Base-by-base conservation (phyloP, 2,329 filamentous ascomycete genomes). In the Epichloe glyceriae region DNA sequence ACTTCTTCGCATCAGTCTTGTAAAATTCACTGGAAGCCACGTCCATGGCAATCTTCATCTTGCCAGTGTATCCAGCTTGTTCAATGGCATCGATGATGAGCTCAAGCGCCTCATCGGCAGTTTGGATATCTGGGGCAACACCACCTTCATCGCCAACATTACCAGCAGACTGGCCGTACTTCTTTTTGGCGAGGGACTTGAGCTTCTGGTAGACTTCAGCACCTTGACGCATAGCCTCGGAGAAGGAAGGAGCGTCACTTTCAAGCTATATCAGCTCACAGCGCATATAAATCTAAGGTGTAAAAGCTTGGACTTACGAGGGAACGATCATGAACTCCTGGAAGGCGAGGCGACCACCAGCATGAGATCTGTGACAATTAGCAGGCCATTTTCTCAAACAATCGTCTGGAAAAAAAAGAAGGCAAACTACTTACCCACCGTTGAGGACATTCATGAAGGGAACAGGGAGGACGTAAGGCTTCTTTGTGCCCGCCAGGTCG, bases 141-240 rank as follows among this genome's bases (percentile, higher is more conserved):
- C 93, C 93, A 80, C 93, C 93, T 83, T 98, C 93, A 69, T 98
- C 93, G 74, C 93, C 93, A 60, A 98, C 93, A 71, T 98, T 98
- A 71, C 91, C 93, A 60, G 93, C 93, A 58, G 93, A 96, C 75
- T 95, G 91, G 68, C 93, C 93, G 72, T 98, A 98, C 81, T 88
- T 93, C 87, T 96, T 93, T 87, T 97, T 97, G 71, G 93, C 90
- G 56, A 97, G 82, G 64, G 79, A 65, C 86, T 98, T 98, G 65
- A 98, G 86, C 74, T 87, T 86, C 74, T 97, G 91, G 85, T 98
- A 98, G 64, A 96, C 89, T 76, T 98, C 93, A 63, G 91, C 75
- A 71, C 93, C 93, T 75, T 95, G 88, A 70, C 91, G 90, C 75
- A 98, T 84, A 68, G 85, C 93, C 80, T 98, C 93, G 62, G 84